Percentiles rank a stretch among this genome's conserved stretches.
Evolutionary conservation across 345 rosid genomes (phyloP).

Genomic region (Populus tremula): DNA sequence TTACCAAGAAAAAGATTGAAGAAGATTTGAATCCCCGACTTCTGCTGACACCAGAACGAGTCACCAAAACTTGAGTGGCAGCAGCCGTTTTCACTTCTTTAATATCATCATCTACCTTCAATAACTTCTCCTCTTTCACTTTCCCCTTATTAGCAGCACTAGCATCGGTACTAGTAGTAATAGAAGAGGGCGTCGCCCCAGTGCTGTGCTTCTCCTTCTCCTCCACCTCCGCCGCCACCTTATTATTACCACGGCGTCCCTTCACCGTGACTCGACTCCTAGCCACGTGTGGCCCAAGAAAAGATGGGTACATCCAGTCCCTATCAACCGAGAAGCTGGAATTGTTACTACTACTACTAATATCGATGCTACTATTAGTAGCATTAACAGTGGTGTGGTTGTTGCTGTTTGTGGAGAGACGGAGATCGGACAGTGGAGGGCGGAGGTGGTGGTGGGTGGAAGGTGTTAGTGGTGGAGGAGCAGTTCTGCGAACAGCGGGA

Average conservation of each 20-base stretch:
- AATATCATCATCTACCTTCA: constrained; percentile 8
- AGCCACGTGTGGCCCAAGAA: constrained; percentile 51
- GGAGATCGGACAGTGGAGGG: constrained; percentile 35
- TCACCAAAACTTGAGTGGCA: constrained; percentile 36
- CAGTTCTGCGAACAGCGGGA: constrained; percentile 50
- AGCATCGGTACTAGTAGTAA: not conserved
- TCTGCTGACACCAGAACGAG: constrained; percentile 33
- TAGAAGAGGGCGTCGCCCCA: not conserved
- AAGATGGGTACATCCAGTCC: constrained; percentile 65
- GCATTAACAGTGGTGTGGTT: constrained; percentile 4
- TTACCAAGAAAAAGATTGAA: constrained; percentile 37
- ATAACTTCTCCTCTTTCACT: constrained; percentile 20
- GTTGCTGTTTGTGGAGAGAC: constrained; percentile 15
- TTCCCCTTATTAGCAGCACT: constrained; percentile 1
- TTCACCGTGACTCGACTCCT: constrained; percentile 42
- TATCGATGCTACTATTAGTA: constrained; percentile 4
- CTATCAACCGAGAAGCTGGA: constrained; percentile 36
- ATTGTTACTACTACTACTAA: not conserved
- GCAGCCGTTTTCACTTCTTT: constrained; percentile 20
- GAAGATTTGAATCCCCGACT: constrained; percentile 35
- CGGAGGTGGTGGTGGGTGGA: constrained; percentile 16
- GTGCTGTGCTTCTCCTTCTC: constrained; percentile 25
- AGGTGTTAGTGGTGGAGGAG: constrained; percentile 25
- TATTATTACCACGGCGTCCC: constrained; percentile 26
- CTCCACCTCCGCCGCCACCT: constrained; percentile 28